Conservation (phyloP, 78 protist species). For the Speleostelium caveatum region DNA sequence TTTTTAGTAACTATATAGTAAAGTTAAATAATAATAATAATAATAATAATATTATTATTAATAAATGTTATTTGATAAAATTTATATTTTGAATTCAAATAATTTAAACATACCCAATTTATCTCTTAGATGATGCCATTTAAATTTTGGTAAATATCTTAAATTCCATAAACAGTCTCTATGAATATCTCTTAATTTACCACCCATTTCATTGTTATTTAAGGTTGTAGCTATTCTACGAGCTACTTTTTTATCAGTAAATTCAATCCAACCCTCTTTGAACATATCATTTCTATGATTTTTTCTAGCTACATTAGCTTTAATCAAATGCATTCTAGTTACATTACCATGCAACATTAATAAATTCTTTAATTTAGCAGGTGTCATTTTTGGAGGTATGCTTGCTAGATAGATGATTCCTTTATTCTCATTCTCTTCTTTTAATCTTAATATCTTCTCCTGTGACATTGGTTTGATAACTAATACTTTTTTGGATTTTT, state of each 20-base stretch:
- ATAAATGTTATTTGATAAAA: too few species aligned
- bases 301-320: slow-evolving; percentile 66
- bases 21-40: too few species aligned
- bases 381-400: slow-evolving; percentile 60
- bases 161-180: slow-evolving; percentile 66
- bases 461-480: slow-evolving; percentile 44
- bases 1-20: slow-evolving; percentile 22
- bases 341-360: slow-evolving; percentile 51
- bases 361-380: slow-evolving; percentile 46
- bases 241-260: slow-evolving; percentile 42
- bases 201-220: slow-evolving; percentile 60
- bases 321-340: slow-evolving; percentile 59
- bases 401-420: slow-evolving; percentile 63
- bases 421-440: slow-evolving; percentile 51
- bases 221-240: slow-evolving; percentile 17
- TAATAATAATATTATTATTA: too few species aligned
- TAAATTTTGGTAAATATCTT: slow-evolving; percentile 69
- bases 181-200: slow-evolving; percentile 64
- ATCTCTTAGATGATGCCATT: slow-evolving; percentile 74
- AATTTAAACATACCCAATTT: too few species aligned
- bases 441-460: slow-evolving; percentile 31
- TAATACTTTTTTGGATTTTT: slow-evolving; percentile 24
- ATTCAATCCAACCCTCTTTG: slow-evolving; percentile 82
- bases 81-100: too few species aligned
- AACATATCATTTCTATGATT: slow-evolving; percentile 58